Evolutionary conservation across 495 filamentous ascomycete genomes (phyloP).

Genomic region (Evernia prunastri): DNA sequence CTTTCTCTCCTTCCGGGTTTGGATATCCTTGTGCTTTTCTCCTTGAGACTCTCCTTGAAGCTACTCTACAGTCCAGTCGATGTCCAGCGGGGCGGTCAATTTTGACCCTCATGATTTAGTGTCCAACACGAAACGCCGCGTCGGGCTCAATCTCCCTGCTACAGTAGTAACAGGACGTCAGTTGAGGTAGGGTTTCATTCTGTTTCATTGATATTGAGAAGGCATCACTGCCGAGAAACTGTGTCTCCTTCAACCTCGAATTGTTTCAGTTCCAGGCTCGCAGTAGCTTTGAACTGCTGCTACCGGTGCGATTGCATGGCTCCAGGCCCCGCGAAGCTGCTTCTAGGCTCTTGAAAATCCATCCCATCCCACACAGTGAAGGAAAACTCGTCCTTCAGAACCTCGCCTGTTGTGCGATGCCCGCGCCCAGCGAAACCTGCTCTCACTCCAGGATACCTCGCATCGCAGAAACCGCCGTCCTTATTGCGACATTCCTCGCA

Average conservation of each 20-base stretch:
- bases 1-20: background rate
- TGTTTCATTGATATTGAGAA: background rate
- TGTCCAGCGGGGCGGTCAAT: background rate
- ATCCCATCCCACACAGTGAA: background rate
- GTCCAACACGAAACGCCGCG: background rate
- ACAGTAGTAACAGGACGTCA: no score
- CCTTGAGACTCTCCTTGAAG: background rate
- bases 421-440: background rate
- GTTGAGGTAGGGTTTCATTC: background rate
- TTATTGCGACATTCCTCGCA: background rate
- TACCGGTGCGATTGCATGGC: background rate
- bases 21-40: background rate
- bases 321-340: background rate
- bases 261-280: background rate
- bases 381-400: background rate
- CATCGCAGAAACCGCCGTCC: background rate
- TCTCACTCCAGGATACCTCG: background rate
- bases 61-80: background rate
- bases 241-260: background rate
- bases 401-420: background rate
- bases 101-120: background rate
- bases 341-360: background rate
- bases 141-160: background rate
- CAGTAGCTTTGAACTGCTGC: constrained; percentile 2
- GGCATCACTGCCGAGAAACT: background rate